phyloP scores from a whole-genome alignment of 805 yeast genomes.

The Torulaspora delbrueckii region DNA sequence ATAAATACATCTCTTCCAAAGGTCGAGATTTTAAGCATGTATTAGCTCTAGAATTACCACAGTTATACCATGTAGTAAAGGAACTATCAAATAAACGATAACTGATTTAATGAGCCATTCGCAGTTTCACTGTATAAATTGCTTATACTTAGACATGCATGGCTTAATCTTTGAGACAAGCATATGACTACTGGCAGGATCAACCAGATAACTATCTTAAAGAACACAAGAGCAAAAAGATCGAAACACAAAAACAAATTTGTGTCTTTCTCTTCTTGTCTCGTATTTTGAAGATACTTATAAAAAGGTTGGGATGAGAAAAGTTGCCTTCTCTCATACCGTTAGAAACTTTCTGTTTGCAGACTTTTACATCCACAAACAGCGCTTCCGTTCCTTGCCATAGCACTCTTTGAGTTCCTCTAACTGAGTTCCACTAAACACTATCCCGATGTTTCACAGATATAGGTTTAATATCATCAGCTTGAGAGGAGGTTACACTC shows the following conservation, averaged over 20 bases:
- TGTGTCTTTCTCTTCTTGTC: conserved; percentile 4
- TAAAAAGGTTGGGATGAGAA: conserved; percentile 7
- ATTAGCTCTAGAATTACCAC: conserved; percentile 49
- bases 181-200: conserved; percentile 51
- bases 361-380: conserved; percentile 17
- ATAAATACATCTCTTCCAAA: conserved; percentile 41
- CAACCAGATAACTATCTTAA: conserved; percentile 41
- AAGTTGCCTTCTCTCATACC: conserved; percentile 6
- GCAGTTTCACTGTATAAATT: conserved; percentile 46
- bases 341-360: conserved; percentile 10
- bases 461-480: conserved; percentile 28
- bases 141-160: conserved; percentile 47
- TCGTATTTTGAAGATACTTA: conserved; percentile 17
- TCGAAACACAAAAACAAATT: conserved; percentile 5
- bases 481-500: conserved; percentile 34
- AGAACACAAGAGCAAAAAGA: conserved; percentile 6
- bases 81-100: conserved; percentile 47
- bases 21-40: conserved; percentile 43
- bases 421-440: conserved; percentile 31
- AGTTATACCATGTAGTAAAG: conserved; percentile 44
- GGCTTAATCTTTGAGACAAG: conserved; percentile 51
- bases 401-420: conserved; percentile 34
- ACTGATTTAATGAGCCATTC: conserved; percentile 49
- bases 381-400: conserved; percentile 22
- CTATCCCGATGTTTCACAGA: conserved; percentile 25